Evolutionary conservation across 1,139 yeast genomes (phyloP).

Genomic region (Blastobotrys arbuscula): DNA sequence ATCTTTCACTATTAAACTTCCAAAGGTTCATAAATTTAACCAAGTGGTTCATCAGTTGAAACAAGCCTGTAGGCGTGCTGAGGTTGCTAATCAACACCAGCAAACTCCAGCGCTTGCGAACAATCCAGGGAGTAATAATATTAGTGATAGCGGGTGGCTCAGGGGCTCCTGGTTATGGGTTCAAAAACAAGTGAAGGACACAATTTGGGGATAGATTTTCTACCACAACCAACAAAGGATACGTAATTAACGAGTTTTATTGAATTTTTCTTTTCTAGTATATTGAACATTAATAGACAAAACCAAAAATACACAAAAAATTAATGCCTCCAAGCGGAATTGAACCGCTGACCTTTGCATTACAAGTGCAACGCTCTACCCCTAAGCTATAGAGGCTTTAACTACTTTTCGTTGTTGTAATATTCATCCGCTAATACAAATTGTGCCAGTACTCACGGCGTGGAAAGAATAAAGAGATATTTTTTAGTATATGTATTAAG

Average conservation of each 20-base stretch:
- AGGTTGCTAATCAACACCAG: neutral
- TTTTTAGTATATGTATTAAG: too few species aligned
- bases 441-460: too few species aligned
- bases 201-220: neutral
- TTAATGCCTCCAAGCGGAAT: slow-evolving; percentile 5
- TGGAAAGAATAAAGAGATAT: too few species aligned
- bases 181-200: neutral
- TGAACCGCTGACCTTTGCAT: slow-evolving; percentile 54
- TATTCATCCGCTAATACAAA: too few species aligned
- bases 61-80: neutral
- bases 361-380: slow-evolving; percentile 66
- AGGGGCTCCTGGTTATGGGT: neutral
- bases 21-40: neutral
- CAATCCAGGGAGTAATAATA: neutral
- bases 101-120: too few species aligned
- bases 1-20: too few species aligned
- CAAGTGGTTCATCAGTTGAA: neutral
- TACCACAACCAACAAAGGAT: neutral
- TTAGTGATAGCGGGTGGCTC: neutral
- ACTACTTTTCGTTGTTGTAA: too few species aligned
- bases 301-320: neutral
- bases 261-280: neutral
- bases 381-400: slow-evolving; percentile 56
- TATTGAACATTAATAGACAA: too few species aligned
- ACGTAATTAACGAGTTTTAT: too few species aligned